Percentiles rank a stretch among this genome's conserved stretches.
Conservation (phyloP, 805 yeast species). For the Sugiyamaella floridensis region DNA sequence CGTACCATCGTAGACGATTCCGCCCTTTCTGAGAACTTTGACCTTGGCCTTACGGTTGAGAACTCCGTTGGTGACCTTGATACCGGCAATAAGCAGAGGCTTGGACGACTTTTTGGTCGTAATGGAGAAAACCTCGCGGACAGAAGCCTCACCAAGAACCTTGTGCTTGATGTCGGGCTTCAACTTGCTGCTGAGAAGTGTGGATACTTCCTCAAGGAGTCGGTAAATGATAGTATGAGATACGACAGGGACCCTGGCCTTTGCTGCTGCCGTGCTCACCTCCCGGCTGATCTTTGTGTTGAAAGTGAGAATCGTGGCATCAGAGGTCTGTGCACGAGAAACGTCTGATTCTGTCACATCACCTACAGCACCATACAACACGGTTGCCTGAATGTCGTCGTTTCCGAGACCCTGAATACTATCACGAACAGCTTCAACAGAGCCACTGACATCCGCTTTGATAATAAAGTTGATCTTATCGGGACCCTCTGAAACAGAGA, state of each 20-base stretch:
- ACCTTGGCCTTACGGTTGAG: conserved; percentile 54
- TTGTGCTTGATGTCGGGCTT: conserved; percentile 62
- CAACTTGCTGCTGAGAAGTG: conserved; percentile 50
- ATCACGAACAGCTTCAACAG: conserved; percentile 87
- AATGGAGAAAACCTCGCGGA: conserved; percentile 68
- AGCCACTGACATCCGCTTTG: conserved; percentile 90
- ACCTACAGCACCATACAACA: conserved; percentile 74
- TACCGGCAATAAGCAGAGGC: conserved; percentile 72
- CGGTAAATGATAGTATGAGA: conserved; percentile 80
- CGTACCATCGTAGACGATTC: conserved; percentile 48
- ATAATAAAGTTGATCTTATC: conserved; percentile 47
- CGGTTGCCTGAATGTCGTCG: conserved; percentile 66
- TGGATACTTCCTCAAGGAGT: conserved; percentile 75
- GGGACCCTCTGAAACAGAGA: conserved; percentile 22
- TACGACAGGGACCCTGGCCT: conserved; percentile 48
- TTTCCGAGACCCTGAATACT: conserved; percentile 79
- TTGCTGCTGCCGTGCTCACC: conserved; percentile 50
- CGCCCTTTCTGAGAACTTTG: conserved; percentile 48
- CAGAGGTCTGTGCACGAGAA: conserved; percentile 60
- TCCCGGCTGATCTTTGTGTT: conserved; percentile 65
- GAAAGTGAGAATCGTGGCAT: conserved; percentile 72
- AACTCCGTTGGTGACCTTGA: conserved; percentile 65
- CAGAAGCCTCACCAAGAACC: conserved; percentile 56
- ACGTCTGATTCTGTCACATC: conserved; percentile 60
- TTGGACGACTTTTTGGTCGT: conserved; percentile 42